Base-by-base conservation (phyloP, 2,329 filamentous ascomycete genomes). In the Phaeophleospora eucalypticola region DNA sequence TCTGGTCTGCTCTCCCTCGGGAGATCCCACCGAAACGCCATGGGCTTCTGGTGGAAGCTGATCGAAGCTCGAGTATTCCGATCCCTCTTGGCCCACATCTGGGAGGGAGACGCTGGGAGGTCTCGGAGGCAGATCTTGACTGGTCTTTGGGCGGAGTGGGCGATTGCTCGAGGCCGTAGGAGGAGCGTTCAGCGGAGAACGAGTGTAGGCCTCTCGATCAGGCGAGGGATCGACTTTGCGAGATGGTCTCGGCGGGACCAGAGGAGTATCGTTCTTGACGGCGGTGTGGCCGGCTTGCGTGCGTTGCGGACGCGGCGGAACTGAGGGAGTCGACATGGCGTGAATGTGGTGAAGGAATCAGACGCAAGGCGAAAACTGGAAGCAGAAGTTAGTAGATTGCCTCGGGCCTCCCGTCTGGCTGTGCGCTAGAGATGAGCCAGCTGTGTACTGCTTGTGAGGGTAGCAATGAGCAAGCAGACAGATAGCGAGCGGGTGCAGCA, bases 41-140 rank as follows among this genome's bases (percentile, higher is more conserved):
- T 59, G 54, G 2, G 62, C 61, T 38, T 64, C 63, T n/a, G 56
- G n/a, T 10, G 62, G 63, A 54, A 69, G 65, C 53, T 71, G 68
- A 41, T 66, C 61, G 41, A 81, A 71, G 60, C 80, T 84, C 43
- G 81, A 87, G 70, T 96, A 96, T 71, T 96, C 91, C 57, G 77
- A 82, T 53, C 91, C 91, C 71, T 96, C 91, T 65, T 96, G 84
- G 48, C 91, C 91, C 45, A 95, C 78, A 36, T 52, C 45, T 1
- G 91, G 91, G 64, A 96, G 79, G 19, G 52, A 51, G 46, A 95
- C 87, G 63, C 87, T 94, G 40, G 82, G 80, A 29, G 86, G 81
- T 41, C 88, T 85, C 35, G 77, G 60, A 15, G 74, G 70, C 16
- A 52, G 41, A 18, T 61, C 58, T 29, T 52, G 49, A 80, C 45